Percentiles rank a stretch among this genome's conserved stretches.
Conservation (phyloP, 495 filamentous ascomycete species). For the Clohesyomyces aquaticus region DNA sequence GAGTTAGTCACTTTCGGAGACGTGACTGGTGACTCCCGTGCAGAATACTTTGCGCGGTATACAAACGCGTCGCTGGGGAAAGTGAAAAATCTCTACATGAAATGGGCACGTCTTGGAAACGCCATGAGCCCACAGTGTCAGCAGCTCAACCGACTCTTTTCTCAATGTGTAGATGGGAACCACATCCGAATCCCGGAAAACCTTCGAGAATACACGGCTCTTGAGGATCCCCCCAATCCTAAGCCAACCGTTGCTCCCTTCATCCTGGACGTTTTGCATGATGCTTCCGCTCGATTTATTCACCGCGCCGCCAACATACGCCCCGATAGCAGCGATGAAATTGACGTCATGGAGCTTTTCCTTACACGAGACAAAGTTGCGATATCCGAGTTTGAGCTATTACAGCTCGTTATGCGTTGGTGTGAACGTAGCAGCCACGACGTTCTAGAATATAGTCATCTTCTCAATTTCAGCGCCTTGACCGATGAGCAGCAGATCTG, state of each 20-base stretch:
- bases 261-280: slow-evolving; percentile 55
- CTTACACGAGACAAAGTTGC: slow-evolving; percentile 50
- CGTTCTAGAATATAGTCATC: slow-evolving; percentile 47
- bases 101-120: slow-evolving; percentile 54
- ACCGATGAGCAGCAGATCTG: slow-evolving; percentile 51
- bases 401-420: slow-evolving; percentile 52
- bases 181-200: slow-evolving; percentile 51
- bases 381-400: slow-evolving; percentile 56
- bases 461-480: slow-evolving; percentile 53
- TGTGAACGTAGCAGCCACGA: slow-evolving; percentile 45
- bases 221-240: slow-evolving; percentile 50
- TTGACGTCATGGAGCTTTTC: slow-evolving; percentile 50
- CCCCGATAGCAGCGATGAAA: slow-evolving; percentile 35
- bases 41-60: slow-evolving; percentile 56
- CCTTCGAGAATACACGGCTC: too few relatives aligned
- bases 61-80: slow-evolving; percentile 54
- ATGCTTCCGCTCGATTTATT: slow-evolving; percentile 40
- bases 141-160: slow-evolving; percentile 59
- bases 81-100: slow-evolving; percentile 57
- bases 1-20: slow-evolving; percentile 51
- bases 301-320: neutral
- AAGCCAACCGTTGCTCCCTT: slow-evolving; percentile 43
- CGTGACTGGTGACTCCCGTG: slow-evolving; percentile 54
- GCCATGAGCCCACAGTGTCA: slow-evolving; percentile 56
- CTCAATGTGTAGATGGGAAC: slow-evolving; percentile 57